phyloP scores from a whole-genome alignment of 805 yeast genomes.

The Hanseniaspora guilliermondii region DNA sequence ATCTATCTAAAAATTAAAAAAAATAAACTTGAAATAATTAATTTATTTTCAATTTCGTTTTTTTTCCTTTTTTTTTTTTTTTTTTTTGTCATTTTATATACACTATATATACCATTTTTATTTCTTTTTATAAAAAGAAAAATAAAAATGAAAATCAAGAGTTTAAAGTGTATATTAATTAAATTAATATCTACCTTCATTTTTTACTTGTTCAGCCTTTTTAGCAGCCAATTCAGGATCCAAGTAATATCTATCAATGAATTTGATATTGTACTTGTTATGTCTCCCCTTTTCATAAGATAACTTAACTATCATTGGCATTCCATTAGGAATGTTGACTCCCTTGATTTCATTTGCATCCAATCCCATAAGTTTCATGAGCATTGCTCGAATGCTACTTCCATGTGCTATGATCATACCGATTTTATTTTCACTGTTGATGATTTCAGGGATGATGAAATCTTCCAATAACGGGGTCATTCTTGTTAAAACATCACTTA shows the following conservation, averaged over 20 bases:
- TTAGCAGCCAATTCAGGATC: slow-evolving; percentile 71
- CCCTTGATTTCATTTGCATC: slow-evolving; percentile 58
- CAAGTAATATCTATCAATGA: slow-evolving; percentile 48
- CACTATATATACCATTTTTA: no score
- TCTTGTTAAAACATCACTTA: slow-evolving; percentile 58
- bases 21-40: neutral
- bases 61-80: slow-evolving; percentile 11
- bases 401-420: slow-evolving; percentile 72
- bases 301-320: slow-evolving; percentile 59
- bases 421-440: slow-evolving; percentile 40
- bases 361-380: slow-evolving; percentile 54
- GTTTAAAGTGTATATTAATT: no score
- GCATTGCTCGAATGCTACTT: slow-evolving; percentile 62
- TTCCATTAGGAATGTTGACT: slow-evolving; percentile 72
- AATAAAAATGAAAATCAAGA: no score
- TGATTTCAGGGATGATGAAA: slow-evolving; percentile 34
- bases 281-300: slow-evolving; percentile 17
- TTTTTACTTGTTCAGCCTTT: slow-evolving; percentile 68
- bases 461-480: slow-evolving; percentile 47
- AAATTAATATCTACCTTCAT: slow-evolving; percentile 44
- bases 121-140: no score
- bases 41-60: neutral
- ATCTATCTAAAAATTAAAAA: neutral
- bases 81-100: no score
- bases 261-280: slow-evolving; percentile 30